These are phyloP conservation scores for Fonsecaea erecta DNA, from an alignment of 2,329 filamentous ascomycete species.

Conservation along the genomic window DNA sequence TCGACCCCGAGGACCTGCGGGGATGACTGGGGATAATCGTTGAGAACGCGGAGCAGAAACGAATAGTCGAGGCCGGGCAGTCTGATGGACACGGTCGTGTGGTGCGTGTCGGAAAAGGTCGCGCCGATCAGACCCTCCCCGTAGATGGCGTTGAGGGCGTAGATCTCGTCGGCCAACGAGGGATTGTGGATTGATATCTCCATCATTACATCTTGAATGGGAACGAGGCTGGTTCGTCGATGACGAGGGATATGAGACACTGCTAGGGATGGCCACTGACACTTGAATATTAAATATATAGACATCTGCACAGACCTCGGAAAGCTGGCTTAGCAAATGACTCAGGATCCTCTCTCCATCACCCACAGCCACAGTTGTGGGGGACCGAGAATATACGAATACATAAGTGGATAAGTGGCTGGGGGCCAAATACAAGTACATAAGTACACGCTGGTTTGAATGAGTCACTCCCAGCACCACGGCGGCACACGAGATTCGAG, in stretches of 20 bases:
- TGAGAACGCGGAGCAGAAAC: slow-evolving; percentile 19
- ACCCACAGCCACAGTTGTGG: too few species aligned
- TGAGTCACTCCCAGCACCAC: too few species aligned
- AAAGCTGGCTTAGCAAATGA: too few species aligned
- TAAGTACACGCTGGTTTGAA: too few species aligned
- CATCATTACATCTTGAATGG: background rate
- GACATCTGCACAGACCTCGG: too few species aligned
- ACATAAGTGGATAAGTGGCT: too few species aligned
- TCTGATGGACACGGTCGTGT: slow-evolving; percentile 16
- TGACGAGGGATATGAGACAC: background rate
- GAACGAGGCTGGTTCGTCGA: background rate
- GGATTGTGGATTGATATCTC: slow-evolving; percentile 8
- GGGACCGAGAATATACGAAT: too few species aligned
- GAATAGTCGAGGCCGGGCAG: slow-evolving; percentile 9
- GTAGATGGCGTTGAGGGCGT: slow-evolving; percentile 25
- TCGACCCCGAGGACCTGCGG: slow-evolving; percentile 20
- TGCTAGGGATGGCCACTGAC: too few species aligned
- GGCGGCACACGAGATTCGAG: too few species aligned
- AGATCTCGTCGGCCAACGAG: slow-evolving; percentile 17
- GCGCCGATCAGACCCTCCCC: slow-evolving; percentile 3
- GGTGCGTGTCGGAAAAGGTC: slow-evolving; percentile 14
- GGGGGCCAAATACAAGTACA: too few species aligned
- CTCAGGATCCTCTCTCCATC: too few species aligned
- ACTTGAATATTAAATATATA: too few species aligned
- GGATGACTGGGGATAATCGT: slow-evolving; percentile 8